Base-by-base conservation (phyloP, 352 stramenopile species). In the Stramenopiles sp. region DNA sequence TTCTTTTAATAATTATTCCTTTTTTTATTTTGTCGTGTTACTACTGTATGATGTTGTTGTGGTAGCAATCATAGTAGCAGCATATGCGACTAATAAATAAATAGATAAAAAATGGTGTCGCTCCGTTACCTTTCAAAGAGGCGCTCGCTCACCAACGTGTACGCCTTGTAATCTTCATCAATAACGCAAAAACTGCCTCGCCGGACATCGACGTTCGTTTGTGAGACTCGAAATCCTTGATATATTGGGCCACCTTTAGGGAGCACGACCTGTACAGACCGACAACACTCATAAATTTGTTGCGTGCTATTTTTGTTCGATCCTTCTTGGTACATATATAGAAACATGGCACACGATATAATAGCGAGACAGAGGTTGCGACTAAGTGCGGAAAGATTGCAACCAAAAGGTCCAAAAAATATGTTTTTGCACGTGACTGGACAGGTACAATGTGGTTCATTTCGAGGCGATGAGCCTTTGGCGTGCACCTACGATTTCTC, bases 401-500 rank as follows among this genome's bases (percentile, higher is more conserved):
- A 55, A 55, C 39, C 39, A 55, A 55, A 55, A 55, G 71, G 71
- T 14, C 71, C 71, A 33, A 78, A 78, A 33, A 31, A 78, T 78
- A 33, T 78, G 8, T 33, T 14, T 33, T 31, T 78, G 71, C 30
- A 78, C 22, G 71, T 78, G 22, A 33, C 71, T 4, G 71, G 71
- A 8, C 71, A 78, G 14, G 71, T 78, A 78, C 30, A 78, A 33
- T 14, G 71, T 33, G 71, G 71, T 31, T 33, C 31, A 87, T 93
- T 92, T 80, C 87, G 86, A 25, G 88, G 87, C 0, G 83, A 93
- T 30, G 88, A 88, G 75, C 94, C 96, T 82, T 81, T 97, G 7
- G 97, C 97, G 84, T 97, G 91, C 80, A 90, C 92, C 75, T 98
- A 98, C 82, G 83, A 88, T 25, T 90, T 97, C 80, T 92, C 87